phyloP scores from a whole-genome alignment of 805 yeast genomes.

The Candida saitoana region DNA sequence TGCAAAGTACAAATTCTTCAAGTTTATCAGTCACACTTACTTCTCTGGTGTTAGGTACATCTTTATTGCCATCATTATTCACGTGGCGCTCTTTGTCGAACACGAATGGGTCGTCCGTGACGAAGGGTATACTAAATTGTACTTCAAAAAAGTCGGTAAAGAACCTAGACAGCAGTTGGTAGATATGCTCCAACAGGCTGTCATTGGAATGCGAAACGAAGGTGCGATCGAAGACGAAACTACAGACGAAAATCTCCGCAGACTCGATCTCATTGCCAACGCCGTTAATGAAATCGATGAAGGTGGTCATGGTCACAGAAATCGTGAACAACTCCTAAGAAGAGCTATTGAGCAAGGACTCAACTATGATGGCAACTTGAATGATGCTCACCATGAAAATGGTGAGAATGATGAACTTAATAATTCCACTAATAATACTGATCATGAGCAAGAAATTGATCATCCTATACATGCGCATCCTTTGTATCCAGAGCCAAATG shows the following conservation, averaged over 20 bases:
- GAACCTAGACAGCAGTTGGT: constrained; percentile 42
- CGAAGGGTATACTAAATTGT: constrained; percentile 59
- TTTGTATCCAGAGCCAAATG: not conserved
- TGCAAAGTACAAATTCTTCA: constrained; percentile 15
- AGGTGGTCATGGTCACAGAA: constrained; percentile 17
- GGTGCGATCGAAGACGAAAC: constrained; percentile 17
- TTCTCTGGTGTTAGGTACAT: constrained; percentile 39
- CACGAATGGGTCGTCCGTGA: constrained; percentile 73
- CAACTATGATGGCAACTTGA: constrained; percentile 9
- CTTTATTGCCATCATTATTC: constrained; percentile 35
- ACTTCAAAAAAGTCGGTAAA: constrained; percentile 57
- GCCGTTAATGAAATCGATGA: no score
- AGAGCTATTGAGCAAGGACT: constrained; percentile 14
- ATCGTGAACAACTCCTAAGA: constrained; percentile 17
- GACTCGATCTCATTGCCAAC: constrained; percentile 22
- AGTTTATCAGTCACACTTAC: constrained; percentile 30
- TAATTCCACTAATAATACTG: constrained; percentile 8
- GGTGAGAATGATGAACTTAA: constrained; percentile 16
- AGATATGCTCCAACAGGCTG: constrained; percentile 31
- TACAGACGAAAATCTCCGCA: constrained; percentile 20
- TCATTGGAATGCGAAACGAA: constrained; percentile 22
- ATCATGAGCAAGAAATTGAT: constrained; percentile 8
- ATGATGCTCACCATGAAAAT: constrained; percentile 7
- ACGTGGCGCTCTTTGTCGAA: constrained; percentile 48
- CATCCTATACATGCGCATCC: not conserved